Percentiles rank a stretch among this genome's conserved stretches.
phyloP scores from a whole-genome alignment of 2,329 filamentous ascomycete genomes.

The Nemania sp. region DNA sequence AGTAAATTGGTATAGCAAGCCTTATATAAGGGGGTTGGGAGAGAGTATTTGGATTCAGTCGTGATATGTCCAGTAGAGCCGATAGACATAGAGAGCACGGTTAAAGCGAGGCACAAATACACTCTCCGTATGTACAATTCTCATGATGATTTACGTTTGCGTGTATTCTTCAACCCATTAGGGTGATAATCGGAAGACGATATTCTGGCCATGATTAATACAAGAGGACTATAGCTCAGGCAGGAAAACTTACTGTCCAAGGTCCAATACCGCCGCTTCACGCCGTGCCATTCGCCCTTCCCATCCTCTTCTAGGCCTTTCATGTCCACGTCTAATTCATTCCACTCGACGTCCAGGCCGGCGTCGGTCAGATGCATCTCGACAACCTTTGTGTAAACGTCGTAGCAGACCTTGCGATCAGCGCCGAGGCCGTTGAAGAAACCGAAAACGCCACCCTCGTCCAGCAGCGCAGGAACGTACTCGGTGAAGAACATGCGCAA shows the following conservation, averaged over 20 bases:
- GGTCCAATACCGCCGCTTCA: conserved; percentile 88
- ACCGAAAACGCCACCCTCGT: conserved; percentile 74
- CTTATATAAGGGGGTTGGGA: conserved; percentile 16
- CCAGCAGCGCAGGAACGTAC: conserved; percentile 78
- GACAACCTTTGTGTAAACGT: conserved; percentile 90
- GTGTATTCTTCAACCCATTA: conserved; percentile 60
- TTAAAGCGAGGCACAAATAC: conserved; percentile 12
- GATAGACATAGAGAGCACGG: conserved; percentile 26
- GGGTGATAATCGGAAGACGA: conserved; percentile 73
- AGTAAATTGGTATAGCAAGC: conserved; percentile 36
- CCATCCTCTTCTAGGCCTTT: conserved; percentile 66
- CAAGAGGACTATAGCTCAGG: conserved; percentile 5
- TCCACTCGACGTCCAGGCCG: conserved; percentile 88
- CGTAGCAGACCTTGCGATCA: conserved; percentile 90
- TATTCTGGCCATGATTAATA: conserved; percentile 58
- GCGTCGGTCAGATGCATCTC: conserved; percentile 91
- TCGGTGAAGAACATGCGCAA: conserved; percentile 88
- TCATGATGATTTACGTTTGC: not conserved
- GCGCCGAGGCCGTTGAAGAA: conserved; percentile 93
- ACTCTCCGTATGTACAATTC: conserved; percentile 15
- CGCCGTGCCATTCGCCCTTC: conserved; percentile 82
- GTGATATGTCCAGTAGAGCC: conserved; percentile 27
- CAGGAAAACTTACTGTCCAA: conserved; percentile 63
- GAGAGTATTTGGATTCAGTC: conserved; percentile 14
- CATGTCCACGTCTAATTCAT: conserved; percentile 74